Percentiles rank a stretch among this genome's conserved stretches.
Evolutionary conservation across 1,139 yeast species (phyloP).

Genomic region (Diutina scorzettiae): DNA sequence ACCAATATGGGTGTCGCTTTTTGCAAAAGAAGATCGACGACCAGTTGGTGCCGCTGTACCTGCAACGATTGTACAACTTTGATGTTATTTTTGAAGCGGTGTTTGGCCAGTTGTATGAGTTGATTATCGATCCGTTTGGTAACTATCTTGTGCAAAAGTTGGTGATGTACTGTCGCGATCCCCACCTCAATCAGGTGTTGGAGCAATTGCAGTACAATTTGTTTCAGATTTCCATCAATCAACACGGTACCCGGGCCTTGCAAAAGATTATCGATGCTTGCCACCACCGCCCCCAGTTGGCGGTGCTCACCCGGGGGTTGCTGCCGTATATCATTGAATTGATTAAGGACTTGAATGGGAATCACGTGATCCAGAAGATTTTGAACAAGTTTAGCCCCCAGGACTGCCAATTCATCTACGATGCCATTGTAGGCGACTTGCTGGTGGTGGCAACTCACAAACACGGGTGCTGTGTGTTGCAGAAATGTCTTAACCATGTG

Average conservation of each 20-base stretch:
- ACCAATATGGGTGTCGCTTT: conserved; percentile 93
- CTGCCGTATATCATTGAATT: conserved; percentile 31
- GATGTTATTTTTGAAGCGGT: conserved; percentile 30
- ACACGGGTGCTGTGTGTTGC: conserved; percentile 39
- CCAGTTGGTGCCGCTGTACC: not conserved
- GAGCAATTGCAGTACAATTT: conserved; percentile 28
- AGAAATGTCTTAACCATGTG: conserved; percentile 36
- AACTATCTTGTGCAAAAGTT: conserved; percentile 18
- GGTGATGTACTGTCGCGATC: conserved; percentile 24
- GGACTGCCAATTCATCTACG: conserved; percentile 33
- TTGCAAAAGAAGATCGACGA: conserved; percentile 50
- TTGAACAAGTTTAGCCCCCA: conserved; percentile 26
- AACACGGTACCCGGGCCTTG: conserved; percentile 37
- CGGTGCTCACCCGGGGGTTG: conserved; percentile 12
- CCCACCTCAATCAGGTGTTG: conserved; percentile 26
- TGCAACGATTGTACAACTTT: conserved; percentile 15
- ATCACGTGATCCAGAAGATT: conserved; percentile 37
- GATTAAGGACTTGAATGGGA: conserved; percentile 35
- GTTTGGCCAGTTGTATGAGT: conserved; percentile 27
- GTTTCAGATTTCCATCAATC: conserved; percentile 33
- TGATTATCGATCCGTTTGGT: conserved; percentile 30
- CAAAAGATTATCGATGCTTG: conserved; percentile 33
- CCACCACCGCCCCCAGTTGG: conserved; percentile 24
- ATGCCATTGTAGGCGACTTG: conserved; percentile 26
- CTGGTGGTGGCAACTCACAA: conserved; percentile 34